phyloP scores from a whole-genome alignment of 164 flowering plant genomes.

The Amborella trichopoda region DNA sequence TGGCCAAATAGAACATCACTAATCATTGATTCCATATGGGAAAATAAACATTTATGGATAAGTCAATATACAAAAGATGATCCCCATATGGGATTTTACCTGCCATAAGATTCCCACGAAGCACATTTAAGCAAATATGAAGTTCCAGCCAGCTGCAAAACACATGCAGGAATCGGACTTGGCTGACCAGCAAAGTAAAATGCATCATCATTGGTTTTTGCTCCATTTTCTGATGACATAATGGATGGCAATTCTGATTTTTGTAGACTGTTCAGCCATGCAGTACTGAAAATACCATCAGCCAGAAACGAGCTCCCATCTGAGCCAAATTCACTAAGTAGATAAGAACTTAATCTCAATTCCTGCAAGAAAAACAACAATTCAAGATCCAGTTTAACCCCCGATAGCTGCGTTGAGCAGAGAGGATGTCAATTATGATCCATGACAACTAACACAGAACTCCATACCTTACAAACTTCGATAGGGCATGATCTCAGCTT shows the following conservation, averaged over 20 bases:
- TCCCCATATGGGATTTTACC: constrained; percentile 26
- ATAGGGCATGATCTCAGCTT: constrained; percentile 67
- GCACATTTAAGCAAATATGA: constrained; percentile 79
- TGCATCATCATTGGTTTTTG: constrained; percentile 21
- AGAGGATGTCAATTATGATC: not conserved
- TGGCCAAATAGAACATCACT: too few relatives aligned
- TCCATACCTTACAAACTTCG: constrained; percentile 70
- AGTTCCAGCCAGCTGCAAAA: constrained; percentile 63
- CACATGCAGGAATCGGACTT: constrained; percentile 70
- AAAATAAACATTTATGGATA: too few relatives aligned
- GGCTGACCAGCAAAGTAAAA: constrained; percentile 54
- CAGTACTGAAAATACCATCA: constrained; percentile 75
- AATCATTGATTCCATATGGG: too few relatives aligned
- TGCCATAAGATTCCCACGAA: constrained; percentile 93
- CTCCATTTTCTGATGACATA: constrained; percentile 36
- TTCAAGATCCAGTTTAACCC: too few relatives aligned
- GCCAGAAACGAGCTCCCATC: constrained; percentile 44
- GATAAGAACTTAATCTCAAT: constrained; percentile 57
- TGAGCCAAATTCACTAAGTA: constrained; percentile 55
- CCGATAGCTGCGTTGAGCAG: not conserved
- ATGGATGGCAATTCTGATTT: constrained; percentile 41
- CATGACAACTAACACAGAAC: not conserved
- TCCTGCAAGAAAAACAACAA: constrained; percentile 39
- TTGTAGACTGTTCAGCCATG: constrained; percentile 68
- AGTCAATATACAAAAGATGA: too few relatives aligned